Percentiles rank a stretch among this genome's conserved stretches.
Conservation (phyloP, 495 filamentous ascomycete genomes). For the Lasiosphaeris hirsuta region DNA sequence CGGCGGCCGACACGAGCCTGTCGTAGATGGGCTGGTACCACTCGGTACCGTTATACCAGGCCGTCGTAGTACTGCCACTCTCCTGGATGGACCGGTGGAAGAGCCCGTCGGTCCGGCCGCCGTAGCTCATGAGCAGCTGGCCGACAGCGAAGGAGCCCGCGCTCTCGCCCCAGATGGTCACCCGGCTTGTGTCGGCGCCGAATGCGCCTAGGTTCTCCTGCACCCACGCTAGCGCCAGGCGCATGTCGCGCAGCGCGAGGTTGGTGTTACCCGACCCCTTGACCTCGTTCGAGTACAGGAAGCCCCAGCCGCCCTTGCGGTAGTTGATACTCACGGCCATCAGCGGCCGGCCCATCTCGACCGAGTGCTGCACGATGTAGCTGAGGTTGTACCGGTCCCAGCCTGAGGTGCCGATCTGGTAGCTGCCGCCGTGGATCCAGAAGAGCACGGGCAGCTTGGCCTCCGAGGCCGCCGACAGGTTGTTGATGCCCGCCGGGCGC, state of each 20-base stretch:
- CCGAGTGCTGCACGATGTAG: conserved; percentile 50
- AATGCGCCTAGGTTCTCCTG: conserved; percentile 56
- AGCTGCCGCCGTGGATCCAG: conserved; percentile 68
- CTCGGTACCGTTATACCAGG: conserved; percentile 33
- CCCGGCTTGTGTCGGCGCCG: conserved; percentile 49
- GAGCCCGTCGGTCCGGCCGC: conserved; percentile 43
- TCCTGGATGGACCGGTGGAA: conserved; percentile 55
- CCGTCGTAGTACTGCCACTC: conserved; percentile 35
- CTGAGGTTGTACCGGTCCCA: conserved; percentile 43
- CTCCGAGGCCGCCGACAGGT: conserved; percentile 11
- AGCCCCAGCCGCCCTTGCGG: conserved; percentile 48
- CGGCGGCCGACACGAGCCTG: conserved; percentile 35
- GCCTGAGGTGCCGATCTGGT: conserved; percentile 57
- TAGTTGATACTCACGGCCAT: conserved; percentile 62
- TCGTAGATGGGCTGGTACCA: conserved; percentile 43
- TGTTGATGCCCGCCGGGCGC: conserved; percentile 49
- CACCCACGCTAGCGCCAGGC: conserved; percentile 53
- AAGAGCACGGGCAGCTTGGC: conserved; percentile 58
- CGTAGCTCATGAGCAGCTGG: conserved; percentile 33
- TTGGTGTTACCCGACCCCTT: conserved; percentile 38
- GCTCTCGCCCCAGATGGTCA: conserved; percentile 39
- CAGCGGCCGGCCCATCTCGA: conserved; percentile 55
- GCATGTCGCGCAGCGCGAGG: conserved; percentile 50
- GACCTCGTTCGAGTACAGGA: conserved; percentile 46
- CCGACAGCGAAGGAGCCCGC: conserved; percentile 36